Percentiles rank a stretch among this genome's conserved stretches.
Conservation (phyloP, 2,329 filamentous ascomycete genomes). For the Pseudogymnoascus verrucosus region DNA sequence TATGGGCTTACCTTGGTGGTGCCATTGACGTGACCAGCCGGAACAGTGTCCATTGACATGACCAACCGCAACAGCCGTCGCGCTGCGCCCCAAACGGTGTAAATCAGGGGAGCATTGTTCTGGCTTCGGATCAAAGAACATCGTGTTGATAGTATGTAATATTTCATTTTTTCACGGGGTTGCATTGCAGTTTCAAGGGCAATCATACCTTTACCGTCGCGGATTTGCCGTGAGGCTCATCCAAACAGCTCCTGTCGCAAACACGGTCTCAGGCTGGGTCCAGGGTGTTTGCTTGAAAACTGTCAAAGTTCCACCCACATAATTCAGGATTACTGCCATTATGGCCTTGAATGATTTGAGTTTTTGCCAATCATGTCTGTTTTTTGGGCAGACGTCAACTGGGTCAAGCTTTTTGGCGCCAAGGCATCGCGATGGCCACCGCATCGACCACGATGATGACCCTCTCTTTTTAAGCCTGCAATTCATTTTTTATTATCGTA, state of each 20-base stretch:
- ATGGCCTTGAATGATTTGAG: neutral
- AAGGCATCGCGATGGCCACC: neutral
- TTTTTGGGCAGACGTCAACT: neutral
- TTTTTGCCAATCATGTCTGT: neutral
- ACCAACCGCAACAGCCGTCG: neutral
- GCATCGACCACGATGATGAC: neutral
- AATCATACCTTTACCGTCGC: neutral
- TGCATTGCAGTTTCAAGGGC: slow-evolving; percentile 5
- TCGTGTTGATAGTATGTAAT: neutral
- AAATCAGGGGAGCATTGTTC: neutral
- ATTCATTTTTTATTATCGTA: neutral
- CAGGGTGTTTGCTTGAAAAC: slow-evolving; percentile 5
- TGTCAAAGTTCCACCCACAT: slow-evolving; percentile 4
- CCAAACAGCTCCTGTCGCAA: slow-evolving; percentile 3
- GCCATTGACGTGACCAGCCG: neutral
- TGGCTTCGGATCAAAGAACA: neutral
- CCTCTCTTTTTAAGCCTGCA: neutral
- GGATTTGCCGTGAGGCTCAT: neutral
- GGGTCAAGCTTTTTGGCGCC: slow-evolving; percentile 1
- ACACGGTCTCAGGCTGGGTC: neutral
- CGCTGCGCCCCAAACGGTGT: neutral
- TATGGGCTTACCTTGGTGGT: too few species aligned
- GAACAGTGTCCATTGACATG: neutral
- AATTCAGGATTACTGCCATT: neutral
- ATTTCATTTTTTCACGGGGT: neutral